Percentiles rank a stretch among this genome's conserved stretches.
phyloP scores from a whole-genome alignment of 2,329 filamentous ascomycete species.

The Xylaria sp. region DNA sequence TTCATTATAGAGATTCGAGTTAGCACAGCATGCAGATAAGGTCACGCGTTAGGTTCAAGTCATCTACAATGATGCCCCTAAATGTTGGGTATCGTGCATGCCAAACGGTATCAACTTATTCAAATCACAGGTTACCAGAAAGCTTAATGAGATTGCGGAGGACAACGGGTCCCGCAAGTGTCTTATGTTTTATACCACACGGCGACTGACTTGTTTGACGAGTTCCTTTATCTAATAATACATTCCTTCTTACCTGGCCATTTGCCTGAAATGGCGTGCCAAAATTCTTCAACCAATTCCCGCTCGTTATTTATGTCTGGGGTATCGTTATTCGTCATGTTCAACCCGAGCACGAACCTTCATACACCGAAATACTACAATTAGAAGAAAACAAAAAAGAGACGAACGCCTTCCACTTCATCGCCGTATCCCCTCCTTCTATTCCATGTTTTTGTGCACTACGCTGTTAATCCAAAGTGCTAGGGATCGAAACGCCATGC shows the following conservation, averaged over 20 bases:
- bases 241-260: not conserved
- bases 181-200: not conserved
- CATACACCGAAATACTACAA: slow-evolving; percentile 1
- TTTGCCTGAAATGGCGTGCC: not conserved
- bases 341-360: slow-evolving; percentile 1
- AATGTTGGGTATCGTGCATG: not conserved
- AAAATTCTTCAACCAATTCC: not conserved
- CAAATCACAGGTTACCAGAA: slow-evolving; percentile 3
- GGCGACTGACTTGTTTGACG: not conserved
- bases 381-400: not conserved
- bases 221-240: not conserved
- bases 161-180: slow-evolving; percentile 8
- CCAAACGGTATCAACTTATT: not conserved
- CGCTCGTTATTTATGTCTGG: slow-evolving; percentile 11
- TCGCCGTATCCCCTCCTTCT: slow-evolving; percentile 3
- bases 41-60: not conserved
- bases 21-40: not conserved
- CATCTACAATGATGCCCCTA: not conserved
- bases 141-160: not conserved
- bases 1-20: not conserved
- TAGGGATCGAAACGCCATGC: slow-evolving; percentile 16
- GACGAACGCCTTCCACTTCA: slow-evolving; percentile 3
- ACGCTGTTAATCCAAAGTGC: slow-evolving; percentile 3
- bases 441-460: not conserved
- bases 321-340: slow-evolving; percentile 36